Conservation (phyloP, 768 basidiomycete genomes). For the Royoungia palumana region DNA sequence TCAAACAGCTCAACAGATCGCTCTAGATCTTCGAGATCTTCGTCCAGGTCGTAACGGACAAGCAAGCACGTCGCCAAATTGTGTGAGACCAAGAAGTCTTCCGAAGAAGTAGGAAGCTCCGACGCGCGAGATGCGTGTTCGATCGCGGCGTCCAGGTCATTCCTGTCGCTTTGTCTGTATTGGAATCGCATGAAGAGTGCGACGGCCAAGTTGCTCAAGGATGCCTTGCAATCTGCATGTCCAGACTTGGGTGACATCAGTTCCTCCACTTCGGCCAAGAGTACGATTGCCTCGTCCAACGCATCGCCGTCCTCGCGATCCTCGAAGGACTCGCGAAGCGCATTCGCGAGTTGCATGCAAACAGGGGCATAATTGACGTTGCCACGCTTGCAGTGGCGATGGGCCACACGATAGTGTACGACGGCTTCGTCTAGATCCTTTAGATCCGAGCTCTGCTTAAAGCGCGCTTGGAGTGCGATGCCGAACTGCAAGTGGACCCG, state of each 20-base stretch:
- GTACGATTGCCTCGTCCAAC: conserved; percentile 25
- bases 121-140: conserved; percentile 5
- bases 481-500: conserved; percentile 11
- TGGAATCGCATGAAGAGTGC: conserved; percentile 19
- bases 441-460: background rate
- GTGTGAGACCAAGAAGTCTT: conserved; percentile 3
- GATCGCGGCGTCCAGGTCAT: conserved; percentile 19
- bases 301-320: conserved; percentile 2
- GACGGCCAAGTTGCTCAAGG: conserved; percentile 7
- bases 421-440: conserved; percentile 27
- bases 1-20: conserved; percentile 13
- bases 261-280: conserved; percentile 19
- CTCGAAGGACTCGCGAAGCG: conserved; percentile 12
- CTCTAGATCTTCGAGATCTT: conserved; percentile 12
- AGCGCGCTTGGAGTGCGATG: conserved; percentile 19
- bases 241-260: conserved; percentile 2
- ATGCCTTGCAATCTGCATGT: conserved; percentile 1
- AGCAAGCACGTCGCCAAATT: conserved; percentile 12
- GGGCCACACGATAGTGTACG: conserved; percentile 10
- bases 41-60: conserved; percentile 2
- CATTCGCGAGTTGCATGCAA: conserved; percentile 17
- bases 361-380: conserved; percentile 4
- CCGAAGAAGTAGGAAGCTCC: conserved; percentile 4
- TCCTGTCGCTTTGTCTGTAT: conserved; percentile 1
- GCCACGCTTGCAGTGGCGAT: conserved; percentile 5